Evolutionary conservation across 2,329 filamentous ascomycete genomes (phyloP).

Genomic region (Neonectria coccinea): DNA sequence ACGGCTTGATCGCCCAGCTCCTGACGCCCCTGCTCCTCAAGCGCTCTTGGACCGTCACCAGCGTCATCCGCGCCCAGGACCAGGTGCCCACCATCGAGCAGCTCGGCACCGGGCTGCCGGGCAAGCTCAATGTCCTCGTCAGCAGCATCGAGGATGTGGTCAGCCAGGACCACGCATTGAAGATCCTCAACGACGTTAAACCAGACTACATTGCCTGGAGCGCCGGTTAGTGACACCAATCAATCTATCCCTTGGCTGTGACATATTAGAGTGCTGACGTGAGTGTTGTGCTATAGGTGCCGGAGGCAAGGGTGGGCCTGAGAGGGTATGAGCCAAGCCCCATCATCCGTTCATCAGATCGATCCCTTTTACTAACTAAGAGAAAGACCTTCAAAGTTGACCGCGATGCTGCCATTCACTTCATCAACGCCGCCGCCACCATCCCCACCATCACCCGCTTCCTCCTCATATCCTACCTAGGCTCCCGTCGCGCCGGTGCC

Average conservation of each 20-base stretch:
- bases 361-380: slow-evolving; percentile 11
- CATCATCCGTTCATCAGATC: background rate
- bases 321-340: slow-evolving; percentile 51
- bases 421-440: slow-evolving; percentile 69
- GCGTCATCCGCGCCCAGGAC: slow-evolving; percentile 78
- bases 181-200: slow-evolving; percentile 70
- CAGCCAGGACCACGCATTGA: slow-evolving; percentile 69
- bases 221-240: slow-evolving; percentile 62
- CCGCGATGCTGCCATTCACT: slow-evolving; percentile 71
- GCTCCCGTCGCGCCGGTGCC: slow-evolving; percentile 63
- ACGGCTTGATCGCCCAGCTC: slow-evolving; percentile 81
- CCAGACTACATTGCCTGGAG: slow-evolving; percentile 77
- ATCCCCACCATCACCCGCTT: slow-evolving; percentile 69
- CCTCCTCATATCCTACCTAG: slow-evolving; percentile 72
- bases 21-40: slow-evolving; percentile 82
- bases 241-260: background rate
- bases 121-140: slow-evolving; percentile 76
- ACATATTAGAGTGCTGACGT: slow-evolving; percentile 22
- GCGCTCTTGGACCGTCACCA: slow-evolving; percentile 81
- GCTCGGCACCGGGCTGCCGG: slow-evolving; percentile 68
- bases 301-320: slow-evolving; percentile 68
- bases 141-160: slow-evolving; percentile 78
- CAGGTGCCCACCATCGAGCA: slow-evolving; percentile 74
- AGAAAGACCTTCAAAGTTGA: slow-evolving; percentile 69
- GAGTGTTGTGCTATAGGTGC: slow-evolving; percentile 55